Evolutionary conservation across 495 filamentous ascomycete species (phyloP), one percentile per base, ranked within the genome.

Genomic region (Stereocaulon alpinum): DNA sequence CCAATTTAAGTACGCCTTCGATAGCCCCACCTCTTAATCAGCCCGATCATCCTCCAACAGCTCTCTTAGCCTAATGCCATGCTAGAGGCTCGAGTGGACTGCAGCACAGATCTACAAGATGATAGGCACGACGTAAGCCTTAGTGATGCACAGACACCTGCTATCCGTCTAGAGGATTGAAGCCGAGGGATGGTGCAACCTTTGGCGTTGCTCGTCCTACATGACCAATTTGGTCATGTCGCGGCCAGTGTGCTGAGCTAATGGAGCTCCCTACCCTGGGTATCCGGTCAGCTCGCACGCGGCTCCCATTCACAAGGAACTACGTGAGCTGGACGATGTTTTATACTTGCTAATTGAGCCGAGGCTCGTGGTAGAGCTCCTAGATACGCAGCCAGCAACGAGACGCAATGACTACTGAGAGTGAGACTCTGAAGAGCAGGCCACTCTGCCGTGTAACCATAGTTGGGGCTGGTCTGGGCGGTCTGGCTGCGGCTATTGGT

Each of bases 401-500:
- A 43, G 11, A 43, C 15, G 41, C 18, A 43, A 43, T 43, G 15
- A 9, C 17, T 15, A 43, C 41, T 43, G 41, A 9, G 41, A 18
- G 18, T 5, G 41, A 9, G 7, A 18, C 5, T 18, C 14, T 18
- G 15, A 18, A 5, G 41, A 43, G 11, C 18, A 18, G 18, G 0
- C 18, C 18, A 43, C 41, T 15, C 41, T 43, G 18, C 41, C 41
- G 2, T 43, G 41, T 43, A 17, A 1, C 18, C 18, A 43, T 43
- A 17, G 41, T 43, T 15, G 45, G 45, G 12, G 45, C 45, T 11
- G 45, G 50, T 6, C 14, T 53, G 20, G 76, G 76, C 2, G 77
- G 78, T 29, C 62, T 81, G 6, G 69, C 76, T 37, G 70, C 73
- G 11, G 73, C 78, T 9, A 75, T 81, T 62, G 74, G 72, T 1